Evolutionary conservation across 805 yeast species (phyloP).

Genomic region (Starmerella lactis-condensi): DNA sequence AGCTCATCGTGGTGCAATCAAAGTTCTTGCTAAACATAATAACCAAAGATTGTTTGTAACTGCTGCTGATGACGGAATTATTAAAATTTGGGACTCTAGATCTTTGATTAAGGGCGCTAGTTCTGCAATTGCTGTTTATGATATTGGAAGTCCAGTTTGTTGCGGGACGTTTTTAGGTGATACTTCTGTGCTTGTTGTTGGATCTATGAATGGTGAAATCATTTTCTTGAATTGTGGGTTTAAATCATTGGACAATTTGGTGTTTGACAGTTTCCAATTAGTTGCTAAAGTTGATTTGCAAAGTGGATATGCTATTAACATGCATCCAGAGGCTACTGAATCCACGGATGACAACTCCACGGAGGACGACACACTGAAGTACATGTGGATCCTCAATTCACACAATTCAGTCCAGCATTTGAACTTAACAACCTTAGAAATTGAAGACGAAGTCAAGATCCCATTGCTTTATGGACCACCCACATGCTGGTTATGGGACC

Average conservation of each 20-base stretch:
- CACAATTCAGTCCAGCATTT: constrained; percentile 22
- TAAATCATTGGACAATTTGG: constrained; percentile 8
- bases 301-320: constrained; percentile 28
- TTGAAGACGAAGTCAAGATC: constrained; percentile 28
- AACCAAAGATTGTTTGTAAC: constrained; percentile 51
- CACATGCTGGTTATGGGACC: constrained; percentile 39
- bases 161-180: constrained; percentile 34
- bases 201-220: constrained; percentile 31
- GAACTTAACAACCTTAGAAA: constrained; percentile 41
- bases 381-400: constrained; percentile 12
- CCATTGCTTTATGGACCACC: constrained; percentile 50
- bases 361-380: not conserved
- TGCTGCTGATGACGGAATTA: constrained; percentile 54
- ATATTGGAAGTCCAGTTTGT: constrained; percentile 31
- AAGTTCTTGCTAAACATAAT: constrained; percentile 38
- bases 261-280: constrained; percentile 2
- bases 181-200: constrained; percentile 40
- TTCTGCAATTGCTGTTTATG: constrained; percentile 9
- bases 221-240: constrained; percentile 20
- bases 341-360: not conserved
- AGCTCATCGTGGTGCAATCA: constrained; percentile 45
- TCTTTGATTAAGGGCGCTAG: constrained; percentile 43
- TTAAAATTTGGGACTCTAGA: constrained; percentile 62
- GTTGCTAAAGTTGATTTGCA: constrained; percentile 4
- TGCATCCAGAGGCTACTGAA: constrained; percentile 24